These are phyloP conservation scores for Trichosphaerium sp. DNA, from an alignment of 78 protist genomes.

Conservation along the genomic window DNA sequence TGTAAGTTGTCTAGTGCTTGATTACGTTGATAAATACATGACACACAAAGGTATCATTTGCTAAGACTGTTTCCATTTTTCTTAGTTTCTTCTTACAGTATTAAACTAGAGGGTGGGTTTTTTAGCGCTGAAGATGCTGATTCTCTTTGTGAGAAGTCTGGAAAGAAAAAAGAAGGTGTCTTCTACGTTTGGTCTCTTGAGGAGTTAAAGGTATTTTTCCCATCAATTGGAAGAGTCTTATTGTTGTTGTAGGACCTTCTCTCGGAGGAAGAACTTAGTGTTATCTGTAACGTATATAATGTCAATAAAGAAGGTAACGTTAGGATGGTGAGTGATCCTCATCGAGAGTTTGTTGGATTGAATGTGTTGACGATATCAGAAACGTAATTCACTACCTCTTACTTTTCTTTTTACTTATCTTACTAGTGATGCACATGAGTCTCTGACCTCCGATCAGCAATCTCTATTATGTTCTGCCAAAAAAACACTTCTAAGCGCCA, in stretches of 20 bases:
- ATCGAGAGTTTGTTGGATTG: conserved; percentile 43
- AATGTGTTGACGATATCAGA: conserved; percentile 36
- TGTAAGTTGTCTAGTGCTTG: not conserved
- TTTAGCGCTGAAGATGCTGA: conserved; percentile 69
- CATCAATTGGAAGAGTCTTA: too few species aligned
- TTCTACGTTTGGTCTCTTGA: conserved; percentile 44
- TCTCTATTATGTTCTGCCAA: too few species aligned
- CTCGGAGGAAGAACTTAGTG: not conserved
- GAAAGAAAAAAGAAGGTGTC: conserved; percentile 49
- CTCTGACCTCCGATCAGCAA: too few species aligned
- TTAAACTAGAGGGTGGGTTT: conserved; percentile 27
- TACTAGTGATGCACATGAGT: too few species aligned
- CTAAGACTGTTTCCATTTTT: conserved; percentile 18
- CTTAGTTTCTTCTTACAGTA: not conserved
- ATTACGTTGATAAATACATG: not conserved
- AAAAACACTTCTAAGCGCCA: not conserved
- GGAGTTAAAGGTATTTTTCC: too few species aligned
- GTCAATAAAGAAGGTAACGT: conserved; percentile 50
- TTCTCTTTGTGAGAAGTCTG: conserved; percentile 2
- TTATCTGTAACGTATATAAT: conserved; percentile 9
- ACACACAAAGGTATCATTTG: not conserved
- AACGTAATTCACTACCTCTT: too few species aligned
- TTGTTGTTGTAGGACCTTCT: not conserved
- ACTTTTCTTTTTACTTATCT: too few species aligned
- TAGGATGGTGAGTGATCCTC: conserved; percentile 41